Base-by-base conservation (phyloP, 2,329 filamentous ascomycete genomes). In the Sporothrix euskadiensis region DNA sequence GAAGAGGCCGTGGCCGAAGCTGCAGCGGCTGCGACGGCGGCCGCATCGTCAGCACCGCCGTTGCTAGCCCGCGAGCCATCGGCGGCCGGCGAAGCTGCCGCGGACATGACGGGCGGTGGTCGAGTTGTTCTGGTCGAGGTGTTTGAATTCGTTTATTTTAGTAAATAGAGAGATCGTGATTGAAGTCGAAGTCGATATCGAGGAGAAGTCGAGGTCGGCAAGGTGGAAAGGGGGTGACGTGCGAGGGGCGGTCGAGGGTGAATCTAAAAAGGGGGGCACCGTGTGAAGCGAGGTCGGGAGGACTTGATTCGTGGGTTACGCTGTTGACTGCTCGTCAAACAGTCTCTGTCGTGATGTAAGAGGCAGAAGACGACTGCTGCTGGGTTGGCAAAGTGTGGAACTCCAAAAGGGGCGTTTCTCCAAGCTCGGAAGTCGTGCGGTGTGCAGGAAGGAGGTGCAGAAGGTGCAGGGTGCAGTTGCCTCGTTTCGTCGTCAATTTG, bases 1-100 rank as follows among this genome's bases (percentile, higher is more conserved):
- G 78, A 74, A 72, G 77, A 78, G 74, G 77, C 74, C 71, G 78
- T 77, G 72, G 69, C 78, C 66, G 79, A 76, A 76, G 81, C 77
- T 76, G 80, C 80, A 76, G 82, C 72, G 1, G 69, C 63, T 9
- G 65, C 75, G 3, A 70, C 66, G 3, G 68, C 72, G 9, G 70
- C 71, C 1, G 68, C 73, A 69, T 74, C 76, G 5, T 39, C 49
- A 2, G n/a, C 61, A 10, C 30, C 59, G 70, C 72, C 72, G 75
- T 70, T 73, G 75, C 75, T 73, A 59, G 59, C 61, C 73, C 63
- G 52, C 71, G 73, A 61, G 73, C 69, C 63, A 57, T 70, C 63
- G 9, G 47, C 54, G 7, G 73, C 66, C 12, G 74, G 72, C 69
- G 73, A 73, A 4, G 73, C 68, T 44, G 71, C 75, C 61, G 76